Evolutionary conservation across 2,329 filamentous ascomycete species (phyloP).

Genomic region (Pyrenochaeta sp.): DNA sequence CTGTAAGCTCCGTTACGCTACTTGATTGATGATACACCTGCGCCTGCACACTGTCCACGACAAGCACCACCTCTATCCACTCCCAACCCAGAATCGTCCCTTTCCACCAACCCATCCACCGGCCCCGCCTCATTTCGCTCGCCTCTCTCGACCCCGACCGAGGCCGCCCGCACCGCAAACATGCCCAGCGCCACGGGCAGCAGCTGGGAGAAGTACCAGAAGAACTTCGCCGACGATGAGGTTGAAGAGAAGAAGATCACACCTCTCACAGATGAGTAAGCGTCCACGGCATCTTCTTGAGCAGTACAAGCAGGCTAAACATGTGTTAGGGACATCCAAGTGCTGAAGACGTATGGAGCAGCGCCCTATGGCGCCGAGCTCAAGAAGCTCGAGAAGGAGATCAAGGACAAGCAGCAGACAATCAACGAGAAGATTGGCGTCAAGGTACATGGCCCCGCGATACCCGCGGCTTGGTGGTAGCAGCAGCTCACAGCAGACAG

Average conservation of each 20-base stretch:
- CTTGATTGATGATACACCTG: not conserved
- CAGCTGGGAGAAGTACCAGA: conserved; percentile 99
- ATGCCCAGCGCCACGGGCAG: conserved; percentile 94
- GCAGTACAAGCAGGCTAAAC: conserved; percentile 39
- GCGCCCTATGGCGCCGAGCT: conserved; percentile 92
- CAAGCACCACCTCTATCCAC: not conserved
- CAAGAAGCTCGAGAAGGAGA: conserved; percentile 98
- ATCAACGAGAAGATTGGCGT: conserved; percentile 96
- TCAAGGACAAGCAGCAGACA: conserved; percentile 98
- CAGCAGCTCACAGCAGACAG: conserved; percentile 54
- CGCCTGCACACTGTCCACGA: not conserved
- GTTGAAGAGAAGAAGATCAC: conserved; percentile 99
- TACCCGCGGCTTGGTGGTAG: not conserved
- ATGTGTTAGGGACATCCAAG: conserved; percentile 86
- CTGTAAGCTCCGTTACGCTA: not conserved
- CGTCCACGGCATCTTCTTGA: not conserved
- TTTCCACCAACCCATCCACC: not conserved
- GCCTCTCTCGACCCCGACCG: conserved; percentile 6
- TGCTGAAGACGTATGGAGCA: conserved; percentile 97
- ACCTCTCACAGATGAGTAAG: conserved; percentile 91
- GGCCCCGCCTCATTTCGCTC: not conserved
- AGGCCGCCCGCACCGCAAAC: conserved; percentile 44
- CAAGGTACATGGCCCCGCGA: conserved; percentile 21
- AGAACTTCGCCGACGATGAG: conserved; percentile 96
- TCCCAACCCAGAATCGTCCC: not conserved